Evolutionary conservation across 1,139 yeast species (phyloP).

Genomic region (Zygosaccharomyces sapae): DNA sequence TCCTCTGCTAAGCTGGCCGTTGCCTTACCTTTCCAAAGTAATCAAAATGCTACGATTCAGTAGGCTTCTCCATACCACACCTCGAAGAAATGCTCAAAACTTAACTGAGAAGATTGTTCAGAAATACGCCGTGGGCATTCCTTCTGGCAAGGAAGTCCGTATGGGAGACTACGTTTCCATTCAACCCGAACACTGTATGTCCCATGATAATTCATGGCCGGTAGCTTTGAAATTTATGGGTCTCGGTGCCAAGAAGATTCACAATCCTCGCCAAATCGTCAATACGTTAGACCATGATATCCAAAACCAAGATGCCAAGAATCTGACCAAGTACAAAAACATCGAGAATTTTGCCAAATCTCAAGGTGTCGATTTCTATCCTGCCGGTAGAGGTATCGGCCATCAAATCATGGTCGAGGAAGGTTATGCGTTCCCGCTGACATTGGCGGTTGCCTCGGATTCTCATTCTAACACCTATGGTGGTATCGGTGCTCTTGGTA

Average conservation of each 20-base stretch:
- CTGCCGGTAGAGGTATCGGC: conserved; percentile 98
- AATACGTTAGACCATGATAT: conserved; percentile 97
- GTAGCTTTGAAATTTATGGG: conserved; percentile 96
- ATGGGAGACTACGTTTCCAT: conserved; percentile 95
- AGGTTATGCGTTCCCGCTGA: conserved; percentile 95
- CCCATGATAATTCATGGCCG: conserved; percentile 99
- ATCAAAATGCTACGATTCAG: conserved; percentile 17
- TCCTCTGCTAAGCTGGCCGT: not conserved
- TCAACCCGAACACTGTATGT: conserved; percentile 96
- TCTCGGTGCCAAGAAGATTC: conserved; percentile 78
- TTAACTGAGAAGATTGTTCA: conserved; percentile 95
- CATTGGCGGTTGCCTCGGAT: conserved; percentile 92
- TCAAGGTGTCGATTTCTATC: conserved; percentile 95
- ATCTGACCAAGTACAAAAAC: conserved; percentile 78
- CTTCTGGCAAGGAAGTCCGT: conserved; percentile 64
- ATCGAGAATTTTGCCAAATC: conserved; percentile 83
- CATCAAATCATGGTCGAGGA: conserved; percentile 99
- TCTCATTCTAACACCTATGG: conserved; percentile 98
- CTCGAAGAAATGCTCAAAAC: conserved; percentile 51
- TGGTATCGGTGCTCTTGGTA: conserved; percentile 92
- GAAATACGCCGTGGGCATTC: conserved; percentile 79
- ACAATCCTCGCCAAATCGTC: conserved; percentile 85
- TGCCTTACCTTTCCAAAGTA: not conserved
- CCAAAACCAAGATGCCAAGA: conserved; percentile 85
- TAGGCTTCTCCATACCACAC: conserved; percentile 19